Evolutionary conservation across 2,329 filamentous ascomycete genomes (phyloP).

Genomic region (Metarhizium humberi): DNA sequence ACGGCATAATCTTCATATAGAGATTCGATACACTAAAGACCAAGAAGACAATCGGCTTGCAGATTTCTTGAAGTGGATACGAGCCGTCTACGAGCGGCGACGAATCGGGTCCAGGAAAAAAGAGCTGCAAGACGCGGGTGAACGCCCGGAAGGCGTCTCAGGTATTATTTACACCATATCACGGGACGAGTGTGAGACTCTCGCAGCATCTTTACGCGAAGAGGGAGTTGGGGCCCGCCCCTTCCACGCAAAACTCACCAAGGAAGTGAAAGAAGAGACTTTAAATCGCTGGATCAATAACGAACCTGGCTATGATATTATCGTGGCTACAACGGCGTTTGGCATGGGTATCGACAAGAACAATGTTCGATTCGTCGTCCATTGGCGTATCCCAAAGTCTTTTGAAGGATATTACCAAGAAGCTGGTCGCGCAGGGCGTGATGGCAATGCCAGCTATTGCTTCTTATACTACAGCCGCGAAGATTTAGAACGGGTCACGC

Average conservation of each 20-base stretch:
- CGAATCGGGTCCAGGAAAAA: constrained; percentile 45
- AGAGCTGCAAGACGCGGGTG: constrained; percentile 45
- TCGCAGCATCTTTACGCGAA: constrained; percentile 55
- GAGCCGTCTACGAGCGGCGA: constrained; percentile 61
- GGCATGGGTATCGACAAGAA: constrained; percentile 98
- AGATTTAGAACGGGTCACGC: constrained; percentile 67
- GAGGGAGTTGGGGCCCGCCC: constrained; percentile 66
- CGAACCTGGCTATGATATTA: constrained; percentile 72
- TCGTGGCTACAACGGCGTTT: constrained; percentile 92
- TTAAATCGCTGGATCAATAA: constrained; percentile 65
- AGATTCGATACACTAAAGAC: constrained; percentile 74
- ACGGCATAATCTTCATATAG: constrained; percentile 80
- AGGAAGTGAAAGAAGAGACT: constrained; percentile 61
- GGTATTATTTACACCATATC: constrained; percentile 76
- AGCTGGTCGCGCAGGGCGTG: constrained; percentile 81
- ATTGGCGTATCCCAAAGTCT: constrained; percentile 88
- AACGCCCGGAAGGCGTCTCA: constrained; percentile 54
- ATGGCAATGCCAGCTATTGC: constrained; percentile 78
- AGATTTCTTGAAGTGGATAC: constrained; percentile 70
- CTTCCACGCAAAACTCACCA: constrained; percentile 61
- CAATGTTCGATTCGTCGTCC: constrained; percentile 86
- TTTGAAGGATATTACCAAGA: constrained; percentile 97
- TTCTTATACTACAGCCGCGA: constrained; percentile 87
- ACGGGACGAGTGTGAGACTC: constrained; percentile 62
- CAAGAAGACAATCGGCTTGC: constrained; percentile 62